Percentiles rank a stretch among this genome's conserved stretches.
Evolutionary conservation across 345 rosid genomes (phyloP).

Genomic region (Aquilaria malaccensis): DNA sequence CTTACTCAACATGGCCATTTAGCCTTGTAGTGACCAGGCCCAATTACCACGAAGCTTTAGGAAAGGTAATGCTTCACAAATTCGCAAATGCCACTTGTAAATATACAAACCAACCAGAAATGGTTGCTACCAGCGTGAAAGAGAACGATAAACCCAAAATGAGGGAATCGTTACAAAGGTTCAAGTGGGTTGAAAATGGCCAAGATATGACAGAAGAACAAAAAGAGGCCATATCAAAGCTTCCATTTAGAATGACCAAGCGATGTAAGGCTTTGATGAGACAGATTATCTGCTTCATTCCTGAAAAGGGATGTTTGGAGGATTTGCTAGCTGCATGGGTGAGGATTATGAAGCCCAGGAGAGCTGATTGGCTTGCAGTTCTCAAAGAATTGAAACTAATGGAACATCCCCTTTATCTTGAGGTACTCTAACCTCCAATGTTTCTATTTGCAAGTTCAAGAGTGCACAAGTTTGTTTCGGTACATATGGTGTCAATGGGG

Average conservation of each 20-base stretch:
- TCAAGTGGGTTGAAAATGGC: slow-evolving; percentile 52
- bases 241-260: slow-evolving; percentile 53
- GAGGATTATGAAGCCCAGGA: slow-evolving; percentile 62
- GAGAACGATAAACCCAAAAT: slow-evolving; percentile 13
- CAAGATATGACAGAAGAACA: slow-evolving; percentile 36
- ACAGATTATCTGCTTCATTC: slow-evolving; percentile 52
- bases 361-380: slow-evolving; percentile 77
- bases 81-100: slow-evolving; percentile 5
- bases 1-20: slow-evolving; percentile 13
- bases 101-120: slow-evolving; percentile 14
- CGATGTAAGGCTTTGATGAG: slow-evolving; percentile 62
- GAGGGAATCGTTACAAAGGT: slow-evolving; percentile 27
- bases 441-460: too few relatives aligned
- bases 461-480: too few relatives aligned
- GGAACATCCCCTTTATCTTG: slow-evolving; percentile 52
- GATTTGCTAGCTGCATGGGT: slow-evolving; percentile 66
- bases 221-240: slow-evolving; percentile 40
- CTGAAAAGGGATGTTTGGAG: slow-evolving; percentile 27
- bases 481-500: too few relatives aligned
- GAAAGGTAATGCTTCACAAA: slow-evolving; percentile 11
- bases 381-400: slow-evolving; percentile 50
- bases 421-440: slow-evolving; percentile 28
- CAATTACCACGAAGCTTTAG: slow-evolving; percentile 8
- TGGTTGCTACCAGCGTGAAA: slow-evolving; percentile 11
- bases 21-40: slow-evolving; percentile 15